Conservation (phyloP, 257 asterid genomes). For the Nicotiana otophora region DNA sequence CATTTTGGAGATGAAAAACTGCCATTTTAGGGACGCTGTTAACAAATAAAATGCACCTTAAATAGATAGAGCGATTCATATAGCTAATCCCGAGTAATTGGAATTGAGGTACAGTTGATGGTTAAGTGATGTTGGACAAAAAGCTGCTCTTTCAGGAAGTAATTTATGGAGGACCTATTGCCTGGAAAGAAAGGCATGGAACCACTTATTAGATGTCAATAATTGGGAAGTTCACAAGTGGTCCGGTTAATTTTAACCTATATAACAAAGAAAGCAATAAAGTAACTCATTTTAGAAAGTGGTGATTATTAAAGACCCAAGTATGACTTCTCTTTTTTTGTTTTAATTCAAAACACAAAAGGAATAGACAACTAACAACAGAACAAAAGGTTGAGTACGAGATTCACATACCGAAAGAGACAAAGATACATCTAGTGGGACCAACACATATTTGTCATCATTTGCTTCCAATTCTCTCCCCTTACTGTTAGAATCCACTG, state of each 20-base stretch:
- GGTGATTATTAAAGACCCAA: not conserved
- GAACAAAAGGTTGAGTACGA: not conserved
- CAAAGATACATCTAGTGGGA: slow-evolving; percentile 60
- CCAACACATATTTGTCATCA: slow-evolving; percentile 38
- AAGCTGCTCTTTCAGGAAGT: not conserved
- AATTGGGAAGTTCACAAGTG: not conserved
- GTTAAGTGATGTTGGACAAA: not conserved
- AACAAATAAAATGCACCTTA: not conserved
- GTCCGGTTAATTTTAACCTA: not conserved
- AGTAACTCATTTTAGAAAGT: not conserved
- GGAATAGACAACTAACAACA: not conserved
- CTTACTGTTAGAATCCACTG: slow-evolving; percentile 25
- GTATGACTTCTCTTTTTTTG: not conserved
- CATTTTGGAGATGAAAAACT: not conserved
- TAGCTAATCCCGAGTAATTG: not conserved
- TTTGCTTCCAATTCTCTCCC: slow-evolving; percentile 30
- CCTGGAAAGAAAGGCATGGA: not conserved
- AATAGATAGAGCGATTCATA: not conserved
- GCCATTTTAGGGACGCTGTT: not conserved
- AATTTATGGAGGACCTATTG: not conserved
- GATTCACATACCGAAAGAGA: slow-evolving; percentile 63
- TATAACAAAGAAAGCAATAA: not conserved
- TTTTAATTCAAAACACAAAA: not conserved
- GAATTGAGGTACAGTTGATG: not conserved
- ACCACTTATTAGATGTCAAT: not conserved